Evolutionary conservation across 495 filamentous ascomycete species (phyloP), one percentile per base, ranked within the genome.

Genomic region (Neurospora tetrasperma): DNA sequence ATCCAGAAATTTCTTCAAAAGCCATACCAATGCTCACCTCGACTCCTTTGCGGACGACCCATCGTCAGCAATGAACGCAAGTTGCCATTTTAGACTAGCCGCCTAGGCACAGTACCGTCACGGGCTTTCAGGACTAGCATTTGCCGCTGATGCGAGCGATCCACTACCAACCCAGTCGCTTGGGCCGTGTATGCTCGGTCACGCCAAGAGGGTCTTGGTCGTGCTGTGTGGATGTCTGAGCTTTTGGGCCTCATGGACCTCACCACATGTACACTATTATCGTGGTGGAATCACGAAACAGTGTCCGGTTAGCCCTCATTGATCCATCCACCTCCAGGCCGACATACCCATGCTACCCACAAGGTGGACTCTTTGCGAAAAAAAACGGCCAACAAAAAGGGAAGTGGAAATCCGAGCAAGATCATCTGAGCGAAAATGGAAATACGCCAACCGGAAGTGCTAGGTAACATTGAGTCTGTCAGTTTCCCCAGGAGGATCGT

Each of bases 101-200:
- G 54, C 54, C 54, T 35, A 62, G 54, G 54, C 54, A 35, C 27
- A 62, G 54, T 62, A 35, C 5, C 14, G 27, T 62, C 54, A 62
- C 54, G 14, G 14, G 27, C 54, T 35, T 31, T 62, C 54, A 62
- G 23, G 23, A 62, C 54, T 62, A 35, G 54, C 27, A 62, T 66
- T 66, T 31, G 54, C 54, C 54, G 54, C 54, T 35, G 54, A 18
- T 62, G 54, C 27, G 54, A 62, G 48, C 48, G 48, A 62, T 62
- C 48, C 48, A 62, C 48, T 23, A 31, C 12, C 48, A 62, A 31
- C 48, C 48, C 48, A 62, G 23, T 62, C 31, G 54, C 27, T 62
- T 62, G 54, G 54, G 54, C 54, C 54, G 54, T 62, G 54, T 62
- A 62, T 62, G 54, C 54, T 62, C 54, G 54, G 54, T 66, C 54